A percentile compares a stretch with the other conserved stretches of the same genome.
Evolutionary conservation across 169 alveolate genomes (phyloP).

Genomic region (Plasmodium blacklocki): DNA sequence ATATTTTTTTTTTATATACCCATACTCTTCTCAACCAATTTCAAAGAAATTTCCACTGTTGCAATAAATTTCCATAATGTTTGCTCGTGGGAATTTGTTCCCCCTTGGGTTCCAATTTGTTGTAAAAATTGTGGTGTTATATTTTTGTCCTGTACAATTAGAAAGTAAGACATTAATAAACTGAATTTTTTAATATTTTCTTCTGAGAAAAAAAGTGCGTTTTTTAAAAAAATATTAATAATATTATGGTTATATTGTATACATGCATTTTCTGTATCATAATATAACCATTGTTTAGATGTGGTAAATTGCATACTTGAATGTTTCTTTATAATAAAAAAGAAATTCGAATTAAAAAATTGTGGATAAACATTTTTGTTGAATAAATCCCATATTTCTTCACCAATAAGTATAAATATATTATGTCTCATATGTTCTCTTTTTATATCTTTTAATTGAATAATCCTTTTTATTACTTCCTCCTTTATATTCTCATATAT

Average conservation of each 20-base stretch:
- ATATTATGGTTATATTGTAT: slow-evolving; percentile 33
- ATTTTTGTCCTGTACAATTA: slow-evolving; percentile 25
- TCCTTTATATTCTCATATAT: too few relatives aligned
- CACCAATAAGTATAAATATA: slow-evolving; percentile 58
- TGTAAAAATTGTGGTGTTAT: slow-evolving; percentile 36
- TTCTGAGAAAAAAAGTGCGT: neutral
- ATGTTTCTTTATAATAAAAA: slow-evolving; percentile 30
- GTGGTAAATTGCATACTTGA: neutral
- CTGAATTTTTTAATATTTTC: slow-evolving; percentile 1
- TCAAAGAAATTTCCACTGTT: slow-evolving; percentile 18
- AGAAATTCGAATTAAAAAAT: slow-evolving; percentile 39
- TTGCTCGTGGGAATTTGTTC: neutral
- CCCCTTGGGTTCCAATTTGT: slow-evolving; percentile 19
- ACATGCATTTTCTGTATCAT: slow-evolving; percentile 10
- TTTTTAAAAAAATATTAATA: slow-evolving; percentile 28
- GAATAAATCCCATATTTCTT: slow-evolving; percentile 15
- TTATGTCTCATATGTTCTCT: slow-evolving; percentile 15
- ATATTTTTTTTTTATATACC: neutral
- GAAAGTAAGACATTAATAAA: slow-evolving; percentile 19
- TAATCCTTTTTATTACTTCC: too few relatives aligned
- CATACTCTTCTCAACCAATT: slow-evolving; percentile 18
- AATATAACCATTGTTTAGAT: neutral
- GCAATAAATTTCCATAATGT: slow-evolving; percentile 9
- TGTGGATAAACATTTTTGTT: slow-evolving; percentile 3
- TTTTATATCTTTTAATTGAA: neutral